Base-by-base conservation (phyloP, 805 yeast genomes). In the Candida morakotiae region DNA sequence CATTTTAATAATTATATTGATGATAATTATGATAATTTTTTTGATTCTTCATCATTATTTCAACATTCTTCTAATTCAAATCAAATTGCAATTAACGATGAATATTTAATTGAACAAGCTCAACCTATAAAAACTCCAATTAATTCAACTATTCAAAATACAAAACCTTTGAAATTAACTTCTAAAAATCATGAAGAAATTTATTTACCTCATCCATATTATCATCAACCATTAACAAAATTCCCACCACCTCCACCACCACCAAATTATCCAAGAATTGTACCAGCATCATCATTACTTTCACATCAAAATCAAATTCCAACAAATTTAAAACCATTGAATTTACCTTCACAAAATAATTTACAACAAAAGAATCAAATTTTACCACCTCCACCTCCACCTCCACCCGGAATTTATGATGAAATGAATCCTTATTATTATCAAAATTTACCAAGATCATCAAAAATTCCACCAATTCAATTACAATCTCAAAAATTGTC, bases 81-180 rank as follows among this genome's bases (percentile, higher is more conserved):
- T 16, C 68, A 67, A 42, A 56, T 71, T 31, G 62, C 59, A 16
- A 61, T 58, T 42, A 68, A 64, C 40, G 76, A 71, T 31, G 76
- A 72, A 37, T 68, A 71, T 35, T 48, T 75, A 32, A 71, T 74
- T 28, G 79, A 75, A 44, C 79, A 74, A 44, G 67, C 79, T 0
- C 64, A 62, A 19, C 74, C 75, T 0, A 56, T 66, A 38, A 64
- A 67, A 21, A 70, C 62, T 3, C 61, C 65, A 6, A 13, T 52
- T 14, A 40, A 46, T 4, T 36, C 49, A 18, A 17, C 51, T 6
- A 46, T 51, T 11, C 35, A 44, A 23, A 35, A 49, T 2, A 41
- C 46, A 26, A 42, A 45, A 21, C 28, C 44, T 10, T 16, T 41
- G 8, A 43, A 37, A 22, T 22, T 31, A 3, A 3, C 42, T 40